Conservation (phyloP, 371 early-diverging fungal species). For the Rhizopus arrhizus region DNA sequence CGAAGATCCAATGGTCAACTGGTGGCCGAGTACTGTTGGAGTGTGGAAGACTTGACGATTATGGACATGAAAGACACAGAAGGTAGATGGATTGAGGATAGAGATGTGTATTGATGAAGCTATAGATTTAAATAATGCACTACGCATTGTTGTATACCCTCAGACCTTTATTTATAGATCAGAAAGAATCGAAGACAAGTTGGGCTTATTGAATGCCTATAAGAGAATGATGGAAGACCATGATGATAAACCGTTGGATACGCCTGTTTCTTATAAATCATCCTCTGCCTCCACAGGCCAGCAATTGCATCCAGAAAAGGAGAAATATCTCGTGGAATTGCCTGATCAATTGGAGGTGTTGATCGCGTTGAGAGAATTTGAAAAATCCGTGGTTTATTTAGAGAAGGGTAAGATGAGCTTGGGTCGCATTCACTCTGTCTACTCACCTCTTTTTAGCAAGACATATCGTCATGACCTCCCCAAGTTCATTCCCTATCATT, state of each 20-base stretch:
- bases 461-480: slow-evolving; percentile 34
- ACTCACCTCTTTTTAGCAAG: slow-evolving; percentile 30
- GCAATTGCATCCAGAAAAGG: slow-evolving; percentile 40
- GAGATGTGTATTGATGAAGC: neutral
- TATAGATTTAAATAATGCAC: slow-evolving; percentile 53
- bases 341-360: slow-evolving; percentile 86
- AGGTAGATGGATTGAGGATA: slow-evolving; percentile 42
- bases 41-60: slow-evolving; percentile 72
- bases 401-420: slow-evolving; percentile 58
- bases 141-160: slow-evolving; percentile 75
- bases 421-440: neutral
- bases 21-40: slow-evolving; percentile 81
- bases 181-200: slow-evolving; percentile 74
- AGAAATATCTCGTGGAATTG: slow-evolving; percentile 73
- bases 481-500: slow-evolving; percentile 50
- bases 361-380: slow-evolving; percentile 88
- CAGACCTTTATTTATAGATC: slow-evolving; percentile 76
- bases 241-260: slow-evolving; percentile 51
- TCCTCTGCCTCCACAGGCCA: neutral
- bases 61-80: slow-evolving; percentile 81
- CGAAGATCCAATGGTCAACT: slow-evolving; percentile 72
- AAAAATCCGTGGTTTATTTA: slow-evolving; percentile 71
- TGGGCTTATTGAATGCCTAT: slow-evolving; percentile 66
- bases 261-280: slow-evolving; percentile 6
- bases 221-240: slow-evolving; percentile 69